phyloP scores from a whole-genome alignment of 202 grass and related monocot genomes.

The Dendrocalamus latiflorus region DNA sequence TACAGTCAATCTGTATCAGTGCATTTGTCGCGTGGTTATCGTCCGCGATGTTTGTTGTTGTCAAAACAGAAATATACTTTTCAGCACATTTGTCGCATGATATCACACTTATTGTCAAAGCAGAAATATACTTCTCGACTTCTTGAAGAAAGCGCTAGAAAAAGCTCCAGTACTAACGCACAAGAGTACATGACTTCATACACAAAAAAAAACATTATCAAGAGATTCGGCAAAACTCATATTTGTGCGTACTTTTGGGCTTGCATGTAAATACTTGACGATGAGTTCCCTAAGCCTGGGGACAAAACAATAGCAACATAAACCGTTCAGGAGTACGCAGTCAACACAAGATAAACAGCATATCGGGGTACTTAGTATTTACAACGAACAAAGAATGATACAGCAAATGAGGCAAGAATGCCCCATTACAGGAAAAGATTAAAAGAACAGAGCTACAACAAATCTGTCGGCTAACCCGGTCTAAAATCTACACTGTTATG shows the following conservation, averaged over 20 bases:
- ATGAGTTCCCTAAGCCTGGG: neutral
- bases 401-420: neutral
- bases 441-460: neutral
- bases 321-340: neutral
- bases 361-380: neutral
- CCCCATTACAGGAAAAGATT: neutral
- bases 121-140: neutral
- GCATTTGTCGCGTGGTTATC: neutral
- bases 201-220: neutral
- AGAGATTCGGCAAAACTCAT: neutral
- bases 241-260: neutral
- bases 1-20: neutral
- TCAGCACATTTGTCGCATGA: no score
- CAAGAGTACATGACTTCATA: neutral
- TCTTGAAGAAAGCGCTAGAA: neutral
- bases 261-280: neutral
- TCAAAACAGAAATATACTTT: neutral
- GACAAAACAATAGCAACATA: neutral
- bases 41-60: neutral
- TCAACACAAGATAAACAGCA: neutral
- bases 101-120: no score
- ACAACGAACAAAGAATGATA: constrained; percentile 3
- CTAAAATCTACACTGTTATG: neutral
- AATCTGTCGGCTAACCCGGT: neutral
- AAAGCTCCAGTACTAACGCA: neutral